Percentiles rank a stretch among this genome's conserved stretches.
Evolutionary conservation across 2,329 filamentous ascomycete species (phyloP).

Genomic region (Eutypella sp.): DNA sequence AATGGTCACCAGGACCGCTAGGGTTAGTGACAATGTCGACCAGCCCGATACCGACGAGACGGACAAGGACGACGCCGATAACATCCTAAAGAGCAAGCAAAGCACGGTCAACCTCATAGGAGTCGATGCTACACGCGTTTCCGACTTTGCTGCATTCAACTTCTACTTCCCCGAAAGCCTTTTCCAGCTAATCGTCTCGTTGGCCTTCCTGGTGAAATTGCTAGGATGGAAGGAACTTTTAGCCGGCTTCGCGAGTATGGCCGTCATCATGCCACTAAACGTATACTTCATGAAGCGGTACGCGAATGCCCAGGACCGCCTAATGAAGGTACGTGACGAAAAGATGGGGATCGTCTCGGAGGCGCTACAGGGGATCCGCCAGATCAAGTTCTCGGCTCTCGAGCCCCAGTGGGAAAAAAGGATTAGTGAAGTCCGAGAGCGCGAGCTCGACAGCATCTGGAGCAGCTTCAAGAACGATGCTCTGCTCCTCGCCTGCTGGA

Average conservation of each 20-base stretch:
- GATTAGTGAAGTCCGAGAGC: constrained; percentile 59
- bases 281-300: constrained; percentile 62
- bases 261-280: constrained; percentile 63
- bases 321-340: constrained; percentile 72
- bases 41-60: constrained; percentile 29
- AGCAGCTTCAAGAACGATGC: constrained; percentile 60
- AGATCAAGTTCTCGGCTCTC: constrained; percentile 79
- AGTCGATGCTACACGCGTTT: constrained; percentile 66
- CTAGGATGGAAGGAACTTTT: constrained; percentile 67
- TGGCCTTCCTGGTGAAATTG: constrained; percentile 61
- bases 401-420: constrained; percentile 71
- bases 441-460: constrained; percentile 64
- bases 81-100: constrained; percentile 53
- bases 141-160: constrained; percentile 63
- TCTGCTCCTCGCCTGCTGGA: constrained; percentile 62
- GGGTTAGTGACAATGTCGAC: constrained; percentile 23
- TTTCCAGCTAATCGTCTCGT: constrained; percentile 60
- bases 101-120: constrained; percentile 73
- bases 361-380: constrained; percentile 71
- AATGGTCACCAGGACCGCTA: constrained; percentile 20
- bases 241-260: constrained; percentile 60
- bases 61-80: constrained; percentile 43
- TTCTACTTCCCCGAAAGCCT: constrained; percentile 59
- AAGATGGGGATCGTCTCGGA: constrained; percentile 75
- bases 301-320: constrained; percentile 56